Percentiles rank a stretch among this genome's conserved stretches.
phyloP scores from a whole-genome alignment of 768 basidiomycete genomes.

The Kwoniella dejecticola region DNA sequence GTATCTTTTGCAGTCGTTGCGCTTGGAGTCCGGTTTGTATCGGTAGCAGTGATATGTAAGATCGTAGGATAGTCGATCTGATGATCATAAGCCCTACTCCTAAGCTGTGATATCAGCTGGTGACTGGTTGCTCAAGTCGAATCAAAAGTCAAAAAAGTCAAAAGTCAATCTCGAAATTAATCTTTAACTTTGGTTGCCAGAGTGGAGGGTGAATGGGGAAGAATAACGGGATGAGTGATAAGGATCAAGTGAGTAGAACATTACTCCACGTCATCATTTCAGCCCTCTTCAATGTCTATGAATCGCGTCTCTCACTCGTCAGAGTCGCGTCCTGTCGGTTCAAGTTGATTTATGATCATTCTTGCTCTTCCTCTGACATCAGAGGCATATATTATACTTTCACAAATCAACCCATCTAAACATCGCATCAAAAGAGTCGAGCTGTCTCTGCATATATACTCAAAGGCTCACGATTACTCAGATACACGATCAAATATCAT shows the following conservation, averaged over 20 bases:
- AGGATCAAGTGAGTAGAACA: background rate
- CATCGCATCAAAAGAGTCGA: too few relatives aligned
- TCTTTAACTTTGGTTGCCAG: background rate
- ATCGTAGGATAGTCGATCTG: background rate
- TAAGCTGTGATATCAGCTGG: background rate
- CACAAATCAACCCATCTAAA: background rate
- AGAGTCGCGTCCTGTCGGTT: conserved; percentile 6
- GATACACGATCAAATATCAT: too few relatives aligned
- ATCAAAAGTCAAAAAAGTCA: background rate
- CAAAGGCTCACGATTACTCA: too few relatives aligned
- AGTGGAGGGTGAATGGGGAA: background rate
- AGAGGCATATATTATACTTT: background rate
- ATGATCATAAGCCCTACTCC: background rate
- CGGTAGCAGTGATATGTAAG: background rate
- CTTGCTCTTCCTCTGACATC: background rate
- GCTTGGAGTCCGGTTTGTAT: too few relatives aligned
- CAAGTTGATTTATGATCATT: too few relatives aligned
- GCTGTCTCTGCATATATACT: too few relatives aligned
- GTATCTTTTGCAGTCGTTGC: too few relatives aligned
- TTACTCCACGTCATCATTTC: conserved; percentile 21
- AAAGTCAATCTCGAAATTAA: conserved; percentile 8
- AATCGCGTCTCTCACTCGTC: conserved; percentile 4
- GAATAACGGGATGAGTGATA: conserved; percentile 2
- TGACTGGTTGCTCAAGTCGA: too few relatives aligned
- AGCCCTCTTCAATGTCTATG: background rate